A percentile compares a stretch with the other conserved stretches of the same genome.
These are phyloP conservation scores for Trichoderma citrinoviride DNA, from an alignment of 2,329 filamentous ascomycete species.

Conservation along the genomic window DNA sequence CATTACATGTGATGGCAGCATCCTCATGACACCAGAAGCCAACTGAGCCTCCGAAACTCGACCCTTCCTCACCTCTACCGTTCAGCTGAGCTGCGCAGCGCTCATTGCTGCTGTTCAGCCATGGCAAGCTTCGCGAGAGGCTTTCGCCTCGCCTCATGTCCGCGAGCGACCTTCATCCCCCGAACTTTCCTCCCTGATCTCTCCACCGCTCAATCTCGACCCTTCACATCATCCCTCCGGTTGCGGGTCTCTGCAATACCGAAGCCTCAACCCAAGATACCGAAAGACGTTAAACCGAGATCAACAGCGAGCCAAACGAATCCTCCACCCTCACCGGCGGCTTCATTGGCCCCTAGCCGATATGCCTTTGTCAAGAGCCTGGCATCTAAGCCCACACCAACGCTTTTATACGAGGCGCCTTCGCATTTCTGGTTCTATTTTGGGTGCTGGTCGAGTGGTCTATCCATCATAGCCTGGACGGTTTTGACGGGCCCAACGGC, in stretches of 20 bases:
- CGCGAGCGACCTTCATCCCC: slow-evolving; percentile 27
- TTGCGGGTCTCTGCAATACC: slow-evolving; percentile 26
- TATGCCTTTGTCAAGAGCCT: slow-evolving; percentile 55
- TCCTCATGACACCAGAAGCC: slow-evolving; percentile 1
- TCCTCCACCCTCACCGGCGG: slow-evolving; percentile 21
- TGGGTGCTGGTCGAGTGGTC: slow-evolving; percentile 55
- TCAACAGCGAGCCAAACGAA: slow-evolving; percentile 21
- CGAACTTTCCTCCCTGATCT: slow-evolving; percentile 27
- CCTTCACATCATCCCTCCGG: slow-evolving; percentile 33
- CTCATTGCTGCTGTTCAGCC: not conserved
- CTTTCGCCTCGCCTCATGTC: slow-evolving; percentile 31
- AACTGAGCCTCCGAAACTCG: not conserved
- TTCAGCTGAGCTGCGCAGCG: not conserved
- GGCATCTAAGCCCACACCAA: slow-evolving; percentile 52
- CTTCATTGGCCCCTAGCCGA: slow-evolving; percentile 29
- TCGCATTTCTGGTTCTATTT: slow-evolving; percentile 62
- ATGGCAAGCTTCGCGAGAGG: slow-evolving; percentile 37
- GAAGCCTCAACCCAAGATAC: slow-evolving; percentile 24
- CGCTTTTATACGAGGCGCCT: slow-evolving; percentile 62
- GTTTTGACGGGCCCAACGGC: slow-evolving; percentile 35
- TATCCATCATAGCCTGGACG: slow-evolving; percentile 41
- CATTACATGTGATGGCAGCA: slow-evolving; percentile 3
- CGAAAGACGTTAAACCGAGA: slow-evolving; percentile 21
- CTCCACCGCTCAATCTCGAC: slow-evolving; percentile 27
- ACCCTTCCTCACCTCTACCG: too few species aligned